Evolutionary conservation across 2,329 filamentous ascomycete genomes (phyloP), one percentile per base, ranked within the genome.

Genomic region (Phaeophleospora eucalypticola): DNA sequence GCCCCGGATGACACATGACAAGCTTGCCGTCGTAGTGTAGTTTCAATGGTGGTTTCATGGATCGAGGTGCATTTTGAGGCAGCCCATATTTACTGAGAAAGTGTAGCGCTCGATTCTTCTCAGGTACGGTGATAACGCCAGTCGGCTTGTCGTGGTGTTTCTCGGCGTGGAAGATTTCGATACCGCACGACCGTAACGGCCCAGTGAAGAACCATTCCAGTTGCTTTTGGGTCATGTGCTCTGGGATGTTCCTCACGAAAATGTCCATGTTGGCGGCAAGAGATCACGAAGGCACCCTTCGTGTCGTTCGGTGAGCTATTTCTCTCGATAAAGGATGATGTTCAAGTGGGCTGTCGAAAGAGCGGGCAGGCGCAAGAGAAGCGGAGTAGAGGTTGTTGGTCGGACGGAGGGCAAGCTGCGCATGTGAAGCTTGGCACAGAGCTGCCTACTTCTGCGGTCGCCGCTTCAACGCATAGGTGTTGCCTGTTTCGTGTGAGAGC

Each of bases 111-210:
- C 72, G 69, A 1, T 52, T 41, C 1, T 39, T 17, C 44, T 69
- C 63, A 1, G 73, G 66, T 17, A 80, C 68, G 0, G 76, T 77
- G 34, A 80, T 52, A 10, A 63, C 67, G 0, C 71, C 78, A 52
- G 66, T 68, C 4, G 52, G 49, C 45, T 71, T 74, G 27, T 58
- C 61, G 12, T 50, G 58, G 3, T 65, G 58, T 52, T 78, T 78
- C 24, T 71, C 65, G 37, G 70, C 70, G 37, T 74, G 62, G 51
- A 68, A 77, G 21, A 64, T 59, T 3, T 63, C 42, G 45, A 78
- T 71, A 1, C 61, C 61, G 6, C 74, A 66, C 1, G 58, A 46
- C 4, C 43, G 49, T 4, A 80, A 59, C 12, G 62, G 58, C 0
- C 64, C 60, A 15, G 62, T 58, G 12, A 79, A 66, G 38, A 67